A percentile compares a stretch with the other conserved stretches of the same genome.
Conservation (phyloP, 108 stramenopile species). For the Cyclotella atomus region DNA sequence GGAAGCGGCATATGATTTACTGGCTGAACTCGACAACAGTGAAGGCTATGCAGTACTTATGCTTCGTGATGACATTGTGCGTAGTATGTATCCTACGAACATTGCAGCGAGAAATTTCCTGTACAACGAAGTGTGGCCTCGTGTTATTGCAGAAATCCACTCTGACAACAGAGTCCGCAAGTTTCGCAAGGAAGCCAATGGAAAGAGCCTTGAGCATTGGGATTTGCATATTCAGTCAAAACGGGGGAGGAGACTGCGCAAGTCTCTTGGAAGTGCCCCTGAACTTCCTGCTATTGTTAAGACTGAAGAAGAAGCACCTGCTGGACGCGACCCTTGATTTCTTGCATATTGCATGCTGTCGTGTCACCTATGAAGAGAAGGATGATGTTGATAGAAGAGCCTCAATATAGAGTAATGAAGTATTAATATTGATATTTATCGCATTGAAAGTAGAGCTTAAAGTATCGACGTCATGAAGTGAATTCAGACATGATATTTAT, state of each 20-base stretch:
- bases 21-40: conserved; percentile 42
- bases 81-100: conserved; percentile 38
- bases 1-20: conserved; percentile 39
- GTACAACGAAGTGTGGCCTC: conserved; percentile 45
- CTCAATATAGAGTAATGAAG: too few relatives aligned
- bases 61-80: conserved; percentile 45
- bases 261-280: conserved; percentile 16
- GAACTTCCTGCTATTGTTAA: background rate
- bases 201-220: conserved; percentile 47
- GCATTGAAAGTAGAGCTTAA: too few relatives aligned
- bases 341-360: background rate
- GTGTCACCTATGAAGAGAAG: too few relatives aligned
- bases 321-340: conserved; percentile 31
- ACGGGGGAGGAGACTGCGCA: conserved; percentile 29
- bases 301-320: background rate
- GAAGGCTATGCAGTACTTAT: conserved; percentile 38
- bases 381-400: too few relatives aligned
- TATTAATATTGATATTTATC: too few relatives aligned
- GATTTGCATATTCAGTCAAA: conserved; percentile 36
- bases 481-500: background rate
- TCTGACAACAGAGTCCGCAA: conserved; percentile 49
- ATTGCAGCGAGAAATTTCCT: conserved; percentile 28
- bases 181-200: conserved; percentile 28
- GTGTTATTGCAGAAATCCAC: conserved; percentile 26
- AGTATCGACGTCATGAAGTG: too few relatives aligned